Percentiles rank a stretch among this genome's conserved stretches.
Evolutionary conservation across 23 red algal genomes (phyloP).

Genomic region (Chondrus crispus): DNA sequence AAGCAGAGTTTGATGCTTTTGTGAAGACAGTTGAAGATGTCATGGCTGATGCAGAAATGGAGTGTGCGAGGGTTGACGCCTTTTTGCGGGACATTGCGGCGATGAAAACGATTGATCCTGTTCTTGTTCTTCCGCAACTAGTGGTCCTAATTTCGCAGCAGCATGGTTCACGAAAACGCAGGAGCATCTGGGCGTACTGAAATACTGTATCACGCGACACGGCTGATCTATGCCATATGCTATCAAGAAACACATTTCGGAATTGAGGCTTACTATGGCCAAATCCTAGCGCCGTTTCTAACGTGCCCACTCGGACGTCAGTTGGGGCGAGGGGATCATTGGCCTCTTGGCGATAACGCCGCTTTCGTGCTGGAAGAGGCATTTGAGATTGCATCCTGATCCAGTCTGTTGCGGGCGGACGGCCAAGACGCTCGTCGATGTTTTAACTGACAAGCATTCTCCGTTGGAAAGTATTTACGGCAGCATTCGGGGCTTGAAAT

Average conservation of each 20-base stretch:
- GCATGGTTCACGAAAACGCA: neutral
- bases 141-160: too few species aligned
- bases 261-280: conserved; percentile 6
- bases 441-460: conserved; percentile 8
- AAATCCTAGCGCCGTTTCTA: neutral
- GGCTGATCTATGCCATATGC: conserved; percentile 2
- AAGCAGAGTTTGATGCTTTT: too few species aligned
- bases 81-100: too few species aligned
- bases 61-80: too few species aligned
- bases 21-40: too few species aligned
- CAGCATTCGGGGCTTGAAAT: conserved; percentile 32
- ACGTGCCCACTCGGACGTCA: conserved; percentile 27
- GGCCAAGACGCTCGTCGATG: conserved; percentile 34
- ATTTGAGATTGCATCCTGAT: neutral
- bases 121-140: too few species aligned
- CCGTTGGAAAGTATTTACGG: conserved; percentile 24
- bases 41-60: too few species aligned
- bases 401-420: neutral
- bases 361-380: neutral
- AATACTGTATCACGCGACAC: neutral
- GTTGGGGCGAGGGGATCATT: conserved; percentile 31
- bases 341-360: conserved; percentile 2
- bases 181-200: neutral
- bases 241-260: neutral
- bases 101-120: too few species aligned